Percentiles rank a stretch among this genome's conserved stretches.
Evolutionary conservation across 306 rosid species (phyloP).

Genomic region (Crataegus laevigata): DNA sequence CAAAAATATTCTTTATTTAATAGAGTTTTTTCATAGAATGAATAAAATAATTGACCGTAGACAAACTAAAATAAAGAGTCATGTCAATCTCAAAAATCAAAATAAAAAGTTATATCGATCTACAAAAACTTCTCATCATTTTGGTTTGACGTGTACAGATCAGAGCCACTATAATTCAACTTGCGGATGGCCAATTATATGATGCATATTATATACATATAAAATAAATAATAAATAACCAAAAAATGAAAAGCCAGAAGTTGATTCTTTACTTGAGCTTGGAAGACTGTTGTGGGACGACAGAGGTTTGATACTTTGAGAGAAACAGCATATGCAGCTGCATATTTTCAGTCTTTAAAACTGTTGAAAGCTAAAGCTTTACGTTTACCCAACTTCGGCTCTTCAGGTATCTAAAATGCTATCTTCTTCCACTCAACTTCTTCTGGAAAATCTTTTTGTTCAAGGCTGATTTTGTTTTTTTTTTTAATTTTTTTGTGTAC

Average conservation of each 20-base stretch:
- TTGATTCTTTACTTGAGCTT: constrained; percentile 41
- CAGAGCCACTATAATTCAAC: background rate
- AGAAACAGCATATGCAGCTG: background rate
- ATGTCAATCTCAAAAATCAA: too few relatives aligned
- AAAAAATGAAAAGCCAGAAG: background rate
- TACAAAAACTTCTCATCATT: background rate
- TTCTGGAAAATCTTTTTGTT: background rate
- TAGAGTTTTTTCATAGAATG: too few relatives aligned
- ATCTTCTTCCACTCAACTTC: background rate
- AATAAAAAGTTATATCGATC: too few relatives aligned
- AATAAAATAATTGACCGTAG: too few relatives aligned
- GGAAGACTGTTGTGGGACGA: background rate
- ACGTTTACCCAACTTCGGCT: background rate
- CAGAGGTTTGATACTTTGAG: background rate
- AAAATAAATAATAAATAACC: background rate
- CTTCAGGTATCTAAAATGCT: constrained; percentile 8
- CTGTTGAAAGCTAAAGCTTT: background rate
- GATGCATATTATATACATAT: background rate
- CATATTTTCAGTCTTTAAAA: background rate
- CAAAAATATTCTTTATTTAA: too few relatives aligned
- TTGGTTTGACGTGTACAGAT: constrained; percentile 1
- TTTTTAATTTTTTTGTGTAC: background rate
- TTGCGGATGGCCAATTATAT: background rate
- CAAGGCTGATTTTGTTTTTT: background rate
- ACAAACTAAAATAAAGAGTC: too few relatives aligned